These are phyloP conservation scores for Tothia fuscella DNA, from an alignment of 2,329 filamentous ascomycete species.

Conservation along the genomic window DNA sequence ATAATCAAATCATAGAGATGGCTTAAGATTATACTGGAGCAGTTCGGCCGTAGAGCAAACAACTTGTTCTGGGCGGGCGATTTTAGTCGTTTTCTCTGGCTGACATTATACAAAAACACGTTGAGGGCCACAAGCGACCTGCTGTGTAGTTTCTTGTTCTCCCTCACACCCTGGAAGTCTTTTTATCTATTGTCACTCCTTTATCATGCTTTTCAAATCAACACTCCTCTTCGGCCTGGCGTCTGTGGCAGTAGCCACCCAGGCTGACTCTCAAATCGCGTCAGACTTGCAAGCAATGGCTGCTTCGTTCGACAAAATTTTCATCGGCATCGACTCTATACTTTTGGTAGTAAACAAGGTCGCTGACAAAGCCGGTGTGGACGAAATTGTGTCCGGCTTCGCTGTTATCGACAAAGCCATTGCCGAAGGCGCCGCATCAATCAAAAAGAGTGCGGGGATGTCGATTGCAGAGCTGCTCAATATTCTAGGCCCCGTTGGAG, in stretches of 20 bases:
- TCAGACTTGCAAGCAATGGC: neutral
- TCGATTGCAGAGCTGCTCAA: neutral
- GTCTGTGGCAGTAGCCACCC: neutral
- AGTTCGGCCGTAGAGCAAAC: too few species aligned
- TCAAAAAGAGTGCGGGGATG: neutral
- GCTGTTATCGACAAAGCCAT: neutral
- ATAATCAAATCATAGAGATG: too few species aligned
- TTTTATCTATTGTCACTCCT: too few species aligned
- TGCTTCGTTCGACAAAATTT: slow-evolving; percentile 3
- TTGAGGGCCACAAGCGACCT: too few species aligned
- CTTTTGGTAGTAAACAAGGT: neutral
- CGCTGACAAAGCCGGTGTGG: neutral
- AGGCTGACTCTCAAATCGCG: neutral
- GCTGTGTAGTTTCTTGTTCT: too few species aligned
- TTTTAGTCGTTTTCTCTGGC: too few species aligned
- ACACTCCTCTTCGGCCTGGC: neutral
- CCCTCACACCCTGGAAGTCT: too few species aligned
- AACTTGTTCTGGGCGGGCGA: too few species aligned
- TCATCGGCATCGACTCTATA: slow-evolving; percentile 3
- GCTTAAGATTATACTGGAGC: too few species aligned
- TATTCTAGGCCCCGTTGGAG: slow-evolving; percentile 3
- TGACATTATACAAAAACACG: too few species aligned
- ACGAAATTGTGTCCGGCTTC: neutral
- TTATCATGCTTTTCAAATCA: slow-evolving; percentile 3
- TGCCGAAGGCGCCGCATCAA: neutral